Base-by-base conservation (phyloP, 306 rosid species). In the Alnus rubra region DNA sequence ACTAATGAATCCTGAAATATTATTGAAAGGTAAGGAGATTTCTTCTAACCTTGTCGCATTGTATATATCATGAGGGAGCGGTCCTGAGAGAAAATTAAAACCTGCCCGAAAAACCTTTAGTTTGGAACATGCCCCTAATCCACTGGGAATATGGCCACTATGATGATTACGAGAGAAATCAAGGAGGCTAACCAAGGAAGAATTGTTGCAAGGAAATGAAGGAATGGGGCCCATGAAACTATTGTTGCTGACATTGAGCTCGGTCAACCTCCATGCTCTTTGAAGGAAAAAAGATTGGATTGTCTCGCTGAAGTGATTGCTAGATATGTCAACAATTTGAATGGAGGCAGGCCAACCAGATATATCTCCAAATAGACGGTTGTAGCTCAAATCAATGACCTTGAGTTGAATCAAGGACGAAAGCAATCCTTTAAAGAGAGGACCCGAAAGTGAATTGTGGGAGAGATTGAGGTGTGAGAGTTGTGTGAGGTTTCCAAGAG, bases 311-410 rank as follows among this genome's bases (percentile, higher is more conserved):
- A 53, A 68, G 9, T 2, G 65, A 68, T 77, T 77, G 33, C 35
- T 53, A 18, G 80, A 77, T 44, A 77, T 67, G 28, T 68, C 80
- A 31, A 77, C 13, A 1, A 37, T 23, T 42, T 9, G 30, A 14
- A 77, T 39, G 55, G 35, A 16, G 68, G 2, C 7, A 7, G 49
- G 49, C 9, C 7, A 48, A 48, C 12, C 0, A 48, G 68, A 28
- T 2, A 68, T 48, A 51, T 65, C 70, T 62, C 72, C 79, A 47
- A 8, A 44, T 9, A 75, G 39, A 60, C 31, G 44, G 59, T 75
- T 75, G 65, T 13, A 75, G 70, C 72, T 75, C 79, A 75, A 60
- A 31, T 75, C 79, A 30, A 75, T 47, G 2, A 75, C 31, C 60
- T 58, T 6, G 35, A 75, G 79, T 2, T 7, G 72, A 44, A 5